Evolutionary conservation across 2,329 filamentous ascomycete genomes (phyloP), one percentile per base, ranked within the genome.

Genomic region (Leptographium flavum): DNA sequence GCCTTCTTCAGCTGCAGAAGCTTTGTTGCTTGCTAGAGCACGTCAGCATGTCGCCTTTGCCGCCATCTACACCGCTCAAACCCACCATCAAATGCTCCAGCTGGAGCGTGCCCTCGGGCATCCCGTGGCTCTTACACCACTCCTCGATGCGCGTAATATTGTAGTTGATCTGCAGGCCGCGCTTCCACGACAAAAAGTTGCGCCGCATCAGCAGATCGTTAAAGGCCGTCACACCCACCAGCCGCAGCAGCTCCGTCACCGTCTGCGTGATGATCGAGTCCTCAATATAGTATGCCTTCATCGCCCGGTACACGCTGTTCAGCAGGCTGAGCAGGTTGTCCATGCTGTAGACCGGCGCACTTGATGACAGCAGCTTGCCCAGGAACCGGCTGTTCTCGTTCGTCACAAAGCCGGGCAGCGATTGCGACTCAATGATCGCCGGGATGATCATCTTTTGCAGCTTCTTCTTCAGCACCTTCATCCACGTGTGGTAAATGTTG

Each of bases 401-500:
- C 48, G 92, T 98, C 54, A 98, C 92, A 63, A 98, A 98, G 55
- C 92, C 92, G 43, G 92, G 92, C 50, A 98, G 79, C 22, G 92
- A 96, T 64, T 98, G 92, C 40, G 90, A 96, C 64, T 98, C 92
- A 58, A 98, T 98, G 62, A 98, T 98, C 46, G 92, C 92, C 1
- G 92, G 92, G 44, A 98, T 94, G 58, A 98, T 93, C 92, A 98
- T 98, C 76, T 96, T 96, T 58, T 93, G 87, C 52, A 98, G 74
- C 69, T 94, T 94, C 79, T 95, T 95, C 76, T 98, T 98, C 58
- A 98, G 70, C 47, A 95, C 86, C 73, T 98, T 98, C 92, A 98
- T 98, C 92, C 92, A 98, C 23, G 92, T 98, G 67, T 98, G 92
- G 66, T 98, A 98, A 57, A 98, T 98, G 70, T 98, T 98, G 72